Evolutionary conservation across 2,329 filamentous ascomycete genomes (phyloP).

Genomic region (Arthrinium puccinioides): DNA sequence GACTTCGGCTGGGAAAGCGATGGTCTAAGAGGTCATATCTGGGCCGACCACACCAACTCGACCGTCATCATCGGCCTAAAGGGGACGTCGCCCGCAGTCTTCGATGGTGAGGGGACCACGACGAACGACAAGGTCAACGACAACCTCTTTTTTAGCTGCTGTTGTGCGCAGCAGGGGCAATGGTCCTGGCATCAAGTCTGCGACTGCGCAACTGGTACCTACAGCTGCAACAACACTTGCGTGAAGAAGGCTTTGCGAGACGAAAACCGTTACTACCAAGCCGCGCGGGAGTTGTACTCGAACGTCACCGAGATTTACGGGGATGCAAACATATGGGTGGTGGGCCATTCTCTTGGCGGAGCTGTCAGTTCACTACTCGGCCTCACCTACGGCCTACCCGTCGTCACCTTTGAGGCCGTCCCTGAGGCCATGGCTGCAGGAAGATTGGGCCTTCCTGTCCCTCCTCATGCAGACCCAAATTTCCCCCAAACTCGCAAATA

Average conservation of each 20-base stretch:
- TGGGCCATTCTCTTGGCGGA: conserved; percentile 88
- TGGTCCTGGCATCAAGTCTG: conserved; percentile 89
- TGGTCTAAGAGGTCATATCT: conserved; percentile 86
- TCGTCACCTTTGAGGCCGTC: conserved; percentile 89
- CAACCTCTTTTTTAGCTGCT: conserved; percentile 97
- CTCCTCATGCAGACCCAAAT: conserved; percentile 67
- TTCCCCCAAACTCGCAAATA: conserved; percentile 63
- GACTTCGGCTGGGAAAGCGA: conserved; percentile 92
- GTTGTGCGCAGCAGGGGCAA: conserved; percentile 88
- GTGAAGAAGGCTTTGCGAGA: conserved; percentile 66
- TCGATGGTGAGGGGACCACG: conserved; percentile 94
- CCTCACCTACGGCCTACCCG: conserved; percentile 82
- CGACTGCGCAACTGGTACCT: conserved; percentile 81
- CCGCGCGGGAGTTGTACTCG: conserved; percentile 80
- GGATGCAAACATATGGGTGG: conserved; percentile 75
- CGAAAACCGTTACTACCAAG: conserved; percentile 88
- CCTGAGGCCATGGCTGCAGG: conserved; percentile 83
- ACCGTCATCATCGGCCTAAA: conserved; percentile 91
- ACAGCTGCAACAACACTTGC: conserved; percentile 88
- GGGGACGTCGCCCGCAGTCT: conserved; percentile 82
- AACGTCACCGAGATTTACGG: conserved; percentile 91
- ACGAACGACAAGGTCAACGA: conserved; percentile 98
- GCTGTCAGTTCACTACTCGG: conserved; percentile 83
- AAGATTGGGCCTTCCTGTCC: conserved; percentile 76
- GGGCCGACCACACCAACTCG: conserved; percentile 75